Conservation (phyloP, 2,329 filamentous ascomycete species). For the Sporothrix globosa region DNA sequence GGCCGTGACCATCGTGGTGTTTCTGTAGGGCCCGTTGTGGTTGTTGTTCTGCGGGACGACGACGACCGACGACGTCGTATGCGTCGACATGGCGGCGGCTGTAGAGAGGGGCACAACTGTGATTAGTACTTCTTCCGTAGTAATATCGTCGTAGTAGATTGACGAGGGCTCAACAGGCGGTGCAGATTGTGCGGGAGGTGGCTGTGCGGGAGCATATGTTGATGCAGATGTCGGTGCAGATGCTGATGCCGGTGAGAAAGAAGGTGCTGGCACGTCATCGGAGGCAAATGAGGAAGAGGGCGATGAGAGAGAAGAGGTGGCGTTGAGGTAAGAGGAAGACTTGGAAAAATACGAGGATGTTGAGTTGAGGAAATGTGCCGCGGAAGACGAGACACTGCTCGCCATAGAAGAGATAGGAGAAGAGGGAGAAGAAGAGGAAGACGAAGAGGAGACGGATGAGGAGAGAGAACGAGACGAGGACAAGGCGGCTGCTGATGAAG, state of each 20-base stretch:
- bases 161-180: not conserved
- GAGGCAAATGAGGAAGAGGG: conserved; percentile 3
- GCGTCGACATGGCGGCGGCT: conserved; percentile 16
- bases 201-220: no score
- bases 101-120: conserved; percentile 28
- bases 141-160: conserved; percentile 23
- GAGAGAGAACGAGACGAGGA: no score
- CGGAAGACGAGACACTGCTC: conserved; percentile 5
- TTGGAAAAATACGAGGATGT: not conserved
- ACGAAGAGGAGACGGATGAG: not conserved
- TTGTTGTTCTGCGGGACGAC: not conserved
- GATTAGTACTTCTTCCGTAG: conserved; percentile 32
- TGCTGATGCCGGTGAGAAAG: not conserved
- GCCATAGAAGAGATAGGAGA: not conserved
- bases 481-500: not conserved
- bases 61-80: not conserved
- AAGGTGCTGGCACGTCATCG: not conserved
- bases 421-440: not conserved
- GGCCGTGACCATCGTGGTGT: conserved; percentile 21
- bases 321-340: conserved; percentile 13
- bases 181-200: not conserved
- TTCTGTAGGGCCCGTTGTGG: conserved; percentile 24
- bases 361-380: not conserved
- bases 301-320: not conserved
- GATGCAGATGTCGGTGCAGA: not conserved